Conservation (phyloP, 495 filamentous ascomycete species). For the Tuber microsphaerosporum region DNA sequence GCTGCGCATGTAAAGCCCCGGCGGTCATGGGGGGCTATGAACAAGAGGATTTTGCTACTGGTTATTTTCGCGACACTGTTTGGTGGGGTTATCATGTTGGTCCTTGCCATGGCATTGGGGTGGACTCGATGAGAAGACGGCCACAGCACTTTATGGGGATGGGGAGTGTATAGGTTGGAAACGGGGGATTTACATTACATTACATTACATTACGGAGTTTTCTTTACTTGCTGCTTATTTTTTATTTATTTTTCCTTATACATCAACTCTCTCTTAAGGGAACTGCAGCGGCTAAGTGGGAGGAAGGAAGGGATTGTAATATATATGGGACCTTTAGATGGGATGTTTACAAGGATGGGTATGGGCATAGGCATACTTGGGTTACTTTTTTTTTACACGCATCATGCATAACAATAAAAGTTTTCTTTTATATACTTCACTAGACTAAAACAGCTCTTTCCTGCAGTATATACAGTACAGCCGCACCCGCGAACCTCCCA, state of each 20-base stretch:
- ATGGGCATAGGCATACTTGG: neutral
- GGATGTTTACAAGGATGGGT: neutral
- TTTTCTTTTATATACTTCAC: neutral
- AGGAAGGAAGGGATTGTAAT: neutral
- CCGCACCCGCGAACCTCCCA: neutral
- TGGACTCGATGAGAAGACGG: neutral
- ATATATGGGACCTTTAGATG: neutral
- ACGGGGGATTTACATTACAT: neutral
- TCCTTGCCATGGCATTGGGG: neutral
- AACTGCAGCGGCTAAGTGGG: neutral
- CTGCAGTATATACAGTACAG: neutral
- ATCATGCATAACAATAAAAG: neutral
- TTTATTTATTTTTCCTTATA: neutral
- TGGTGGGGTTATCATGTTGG: neutral
- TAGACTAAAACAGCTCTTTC: neutral
- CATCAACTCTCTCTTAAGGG: neutral
- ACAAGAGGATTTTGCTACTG: neutral
- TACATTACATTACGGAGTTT: neutral
- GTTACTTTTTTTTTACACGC: neutral
- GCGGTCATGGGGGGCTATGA: neutral
- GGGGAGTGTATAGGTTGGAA: neutral
- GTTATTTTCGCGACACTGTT: neutral
- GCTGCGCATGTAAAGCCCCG: neutral
- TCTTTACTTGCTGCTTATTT: neutral
- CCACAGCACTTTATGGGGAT: neutral